Evolutionary conservation across 306 rosid species (phyloP), one percentile per base, ranked within the genome.

Genomic region (Prunus mongolica): DNA sequence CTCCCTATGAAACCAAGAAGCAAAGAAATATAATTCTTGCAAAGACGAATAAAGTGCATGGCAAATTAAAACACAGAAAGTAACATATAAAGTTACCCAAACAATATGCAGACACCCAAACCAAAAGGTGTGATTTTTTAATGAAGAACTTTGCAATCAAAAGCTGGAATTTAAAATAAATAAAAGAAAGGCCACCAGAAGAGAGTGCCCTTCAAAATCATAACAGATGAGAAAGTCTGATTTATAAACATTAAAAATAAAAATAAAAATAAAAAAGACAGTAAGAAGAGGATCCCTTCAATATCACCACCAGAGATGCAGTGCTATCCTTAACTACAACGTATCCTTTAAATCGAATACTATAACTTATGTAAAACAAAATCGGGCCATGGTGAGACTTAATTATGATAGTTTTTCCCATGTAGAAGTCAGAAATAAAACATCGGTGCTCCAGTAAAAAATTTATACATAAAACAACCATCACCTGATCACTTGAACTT

Each of bases 401-500:
- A 19, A 65, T 12, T 34, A 65, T 9, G 14, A 7, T 30, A 32
- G 12, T 32, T 64, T 64, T 64, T 18, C 13, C 6, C 6, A 16
- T 30, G 58, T 14, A 6, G 0, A 32, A 30, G 47, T 65, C 28
- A 65, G 46, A 63, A 28, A 63, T 63, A 63, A 4, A 49, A 44
- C 8, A 27, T 25, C 25, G 11, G 22, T 16, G 27, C 77, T 8
- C 14, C 44, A 22, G 54, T 38, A 38, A 57, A 56, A 44, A 32
- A 25, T 49, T 34, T 22, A 19, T 8, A 2, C 20, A 80, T 44
- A 32, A 27, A 69, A 65, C 56, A 76, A 49, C 78, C 24, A 78
- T 44, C 71, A 96, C 99, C 99, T 93, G 65, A 96, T 96, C 70
- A 96, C 98, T 93, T 96, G 99, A 84, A 96, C 98, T 88, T 96